Base-by-base conservation (phyloP, 768 basidiomycete genomes). In the Crucibulum laeve region DNA sequence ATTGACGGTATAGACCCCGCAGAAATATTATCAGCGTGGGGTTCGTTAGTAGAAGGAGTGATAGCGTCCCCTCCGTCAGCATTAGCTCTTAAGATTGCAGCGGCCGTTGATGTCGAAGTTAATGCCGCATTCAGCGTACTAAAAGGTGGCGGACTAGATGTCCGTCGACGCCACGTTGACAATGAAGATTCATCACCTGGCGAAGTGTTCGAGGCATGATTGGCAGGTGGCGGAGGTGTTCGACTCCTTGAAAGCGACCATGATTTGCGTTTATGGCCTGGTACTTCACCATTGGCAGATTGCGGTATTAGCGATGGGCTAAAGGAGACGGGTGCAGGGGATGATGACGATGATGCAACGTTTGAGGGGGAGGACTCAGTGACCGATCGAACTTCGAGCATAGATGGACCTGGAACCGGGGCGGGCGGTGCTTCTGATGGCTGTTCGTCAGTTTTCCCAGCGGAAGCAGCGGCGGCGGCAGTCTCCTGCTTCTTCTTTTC, bases 401-500 rank as follows among this genome's bases (percentile, higher is more conserved):
- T 61, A 35, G 69, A 67, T 45, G 67, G 58, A 2, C 62, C 66
- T 33, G 63, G 54, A 39, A 53, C 57, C 43, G 64, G 47, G 38
- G 46, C 45, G 7, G 52, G 45, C 34, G 58, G 55, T 23, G 52
- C 43, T 25, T 52, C 42, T 40, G 61, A 46, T 26, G 55, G 55
- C 28, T 17, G 5, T 23, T 25, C 44, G 25, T 32, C 23, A 10
- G 23, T 25, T 14, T 11, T 34, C 15, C 39, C 48, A n/a, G 56
- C 56, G 24, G 62, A 60, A 43, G 62, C 69, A 46, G 65, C 64
- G 4, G 63, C 64, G 25, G 59, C 62, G 33, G 60, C 63, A 23
- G 62, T 67, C 34, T 70, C 71, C 39, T 69, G 70, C 63, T 79
- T 80, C 55, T 66, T 76, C 63, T 77, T 82, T 61, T 86, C 80